Percentiles rank a stretch among this genome's conserved stretches.
Conservation (phyloP, 1,139 yeast genomes). For the Blastobotrys raffinosifermentans region DNA sequence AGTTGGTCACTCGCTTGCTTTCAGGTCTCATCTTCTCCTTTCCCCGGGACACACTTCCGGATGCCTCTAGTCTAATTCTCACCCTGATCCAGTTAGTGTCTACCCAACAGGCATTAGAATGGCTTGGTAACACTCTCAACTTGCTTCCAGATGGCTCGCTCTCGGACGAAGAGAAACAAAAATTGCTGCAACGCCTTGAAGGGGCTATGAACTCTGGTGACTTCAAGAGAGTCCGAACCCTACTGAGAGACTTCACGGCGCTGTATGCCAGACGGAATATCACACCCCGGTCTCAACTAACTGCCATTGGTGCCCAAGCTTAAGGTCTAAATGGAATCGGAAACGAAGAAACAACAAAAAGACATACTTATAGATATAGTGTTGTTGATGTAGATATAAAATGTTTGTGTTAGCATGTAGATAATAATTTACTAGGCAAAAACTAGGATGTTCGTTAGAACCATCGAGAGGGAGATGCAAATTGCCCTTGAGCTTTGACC, state of each 20-base stretch:
- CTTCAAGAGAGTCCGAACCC: slow-evolving; percentile 63
- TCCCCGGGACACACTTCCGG: slow-evolving; percentile 64
- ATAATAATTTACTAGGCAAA: no score
- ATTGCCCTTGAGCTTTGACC: slow-evolving; percentile 26
- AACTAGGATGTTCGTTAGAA: no score
- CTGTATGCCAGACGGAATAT: slow-evolving; percentile 82
- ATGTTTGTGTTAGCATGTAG: slow-evolving; percentile 2
- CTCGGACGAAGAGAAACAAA: slow-evolving; percentile 57
- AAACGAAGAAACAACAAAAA: background rate
- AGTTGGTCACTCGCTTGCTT: slow-evolving; percentile 49
- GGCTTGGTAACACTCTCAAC: slow-evolving; percentile 56
- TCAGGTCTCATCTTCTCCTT: slow-evolving; percentile 67
- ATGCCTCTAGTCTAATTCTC: slow-evolving; percentile 68
- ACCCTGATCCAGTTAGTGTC: slow-evolving; percentile 56
- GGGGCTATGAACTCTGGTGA: slow-evolving; percentile 65
- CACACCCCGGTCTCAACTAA: slow-evolving; percentile 40
- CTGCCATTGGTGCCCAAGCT: slow-evolving; percentile 21
- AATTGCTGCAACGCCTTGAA: slow-evolving; percentile 50
- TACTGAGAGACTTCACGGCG: slow-evolving; percentile 66
- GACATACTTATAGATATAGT: background rate
- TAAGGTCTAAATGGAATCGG: slow-evolving; percentile 14
- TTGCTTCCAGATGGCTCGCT: slow-evolving; percentile 55
- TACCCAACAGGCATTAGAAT: slow-evolving; percentile 40
- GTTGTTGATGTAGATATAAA: background rate
- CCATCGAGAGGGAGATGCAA: no score